Percentiles rank a stretch among this genome's conserved stretches.
Evolutionary conservation across 2,329 filamentous ascomycete genomes (phyloP).

Genomic region (Penicillium sp.): DNA sequence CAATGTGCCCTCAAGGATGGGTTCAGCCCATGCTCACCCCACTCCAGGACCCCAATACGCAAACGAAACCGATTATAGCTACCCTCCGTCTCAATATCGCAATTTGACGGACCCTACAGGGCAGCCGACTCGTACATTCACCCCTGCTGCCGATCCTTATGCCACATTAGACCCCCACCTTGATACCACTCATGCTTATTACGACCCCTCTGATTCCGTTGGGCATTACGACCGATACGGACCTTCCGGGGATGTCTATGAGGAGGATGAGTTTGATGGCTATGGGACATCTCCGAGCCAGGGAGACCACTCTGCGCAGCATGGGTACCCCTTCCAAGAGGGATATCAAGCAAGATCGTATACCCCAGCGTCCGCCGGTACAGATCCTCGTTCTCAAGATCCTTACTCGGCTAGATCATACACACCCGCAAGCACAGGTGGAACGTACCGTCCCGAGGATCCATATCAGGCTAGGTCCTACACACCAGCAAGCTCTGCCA

Average conservation of each 20-base stretch:
- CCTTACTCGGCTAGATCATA: conserved; percentile 3
- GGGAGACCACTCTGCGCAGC: conserved; percentile 2
- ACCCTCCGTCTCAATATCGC: conserved; percentile 18
- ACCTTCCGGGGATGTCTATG: neutral
- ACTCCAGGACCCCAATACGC: conserved; percentile 25
- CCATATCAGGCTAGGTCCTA: neutral
- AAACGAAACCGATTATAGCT: conserved; percentile 21
- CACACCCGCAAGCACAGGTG: neutral
- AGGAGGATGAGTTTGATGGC: conserved; percentile 6
- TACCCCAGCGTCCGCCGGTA: neutral
- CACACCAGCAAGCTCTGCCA: neutral
- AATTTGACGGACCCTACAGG: conserved; percentile 18
- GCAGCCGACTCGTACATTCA: conserved; percentile 22
- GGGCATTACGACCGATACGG: conserved; percentile 15
- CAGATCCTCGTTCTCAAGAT: neutral
- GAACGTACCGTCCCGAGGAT: neutral
- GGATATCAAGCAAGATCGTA: conserved; percentile 1
- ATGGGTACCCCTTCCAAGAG: conserved; percentile 10
- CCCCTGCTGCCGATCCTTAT: conserved; percentile 21
- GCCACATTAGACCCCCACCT: conserved; percentile 5
- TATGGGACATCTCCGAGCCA: conserved; percentile 11
- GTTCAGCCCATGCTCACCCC: conserved; percentile 26
- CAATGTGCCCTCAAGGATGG: conserved; percentile 25
- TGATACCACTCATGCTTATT: conserved; percentile 13
- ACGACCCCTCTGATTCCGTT: neutral